These are phyloP conservation scores for Alternaria burnsii DNA, from an alignment of 2,329 filamentous ascomycete genomes.

Conservation along the genomic window DNA sequence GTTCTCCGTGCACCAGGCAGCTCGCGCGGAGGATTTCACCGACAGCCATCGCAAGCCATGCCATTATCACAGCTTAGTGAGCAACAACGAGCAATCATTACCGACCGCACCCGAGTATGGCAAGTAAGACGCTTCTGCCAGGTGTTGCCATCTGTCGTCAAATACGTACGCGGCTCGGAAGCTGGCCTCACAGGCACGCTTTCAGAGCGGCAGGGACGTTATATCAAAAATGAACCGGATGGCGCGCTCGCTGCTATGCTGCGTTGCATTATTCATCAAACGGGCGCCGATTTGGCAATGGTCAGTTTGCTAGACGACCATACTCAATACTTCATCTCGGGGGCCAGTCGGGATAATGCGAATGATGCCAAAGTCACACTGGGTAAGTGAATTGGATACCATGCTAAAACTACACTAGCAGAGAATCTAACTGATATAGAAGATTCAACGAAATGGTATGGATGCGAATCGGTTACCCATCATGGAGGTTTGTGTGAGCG, in stretches of 20 bases:
- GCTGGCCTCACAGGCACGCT: slow-evolving; percentile 5
- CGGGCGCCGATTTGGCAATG: slow-evolving; percentile 14
- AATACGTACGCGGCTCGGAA: slow-evolving; percentile 8
- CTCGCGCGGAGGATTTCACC: not conserved
- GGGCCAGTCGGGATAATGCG: slow-evolving; percentile 10
- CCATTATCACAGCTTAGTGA: slow-evolving; percentile 11
- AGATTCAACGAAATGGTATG: slow-evolving; percentile 18
- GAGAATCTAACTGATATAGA: not conserved
- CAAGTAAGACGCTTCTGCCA: slow-evolving; percentile 17
- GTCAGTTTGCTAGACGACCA: slow-evolving; percentile 15
- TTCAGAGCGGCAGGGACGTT: not conserved
- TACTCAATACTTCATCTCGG: slow-evolving; percentile 17
- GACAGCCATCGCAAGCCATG: slow-evolving; percentile 6
- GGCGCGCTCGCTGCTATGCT: slow-evolving; percentile 15
- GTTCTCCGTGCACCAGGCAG: not conserved
- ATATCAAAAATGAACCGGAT: slow-evolving; percentile 2
- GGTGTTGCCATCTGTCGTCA: slow-evolving; percentile 11
- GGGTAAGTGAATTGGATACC: slow-evolving; percentile 1
- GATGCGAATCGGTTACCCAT: slow-evolving; percentile 16
- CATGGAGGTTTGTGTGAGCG: slow-evolving; percentile 16
- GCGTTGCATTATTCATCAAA: slow-evolving; percentile 14
- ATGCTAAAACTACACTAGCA: not conserved
- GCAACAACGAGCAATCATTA: slow-evolving; percentile 14
- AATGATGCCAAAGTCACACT: slow-evolving; percentile 12
- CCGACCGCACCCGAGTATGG: slow-evolving; percentile 14